Evolutionary conservation across 1,284 basidiomycete genomes (phyloP).

Genomic region (Moesziomyces aphidis): DNA sequence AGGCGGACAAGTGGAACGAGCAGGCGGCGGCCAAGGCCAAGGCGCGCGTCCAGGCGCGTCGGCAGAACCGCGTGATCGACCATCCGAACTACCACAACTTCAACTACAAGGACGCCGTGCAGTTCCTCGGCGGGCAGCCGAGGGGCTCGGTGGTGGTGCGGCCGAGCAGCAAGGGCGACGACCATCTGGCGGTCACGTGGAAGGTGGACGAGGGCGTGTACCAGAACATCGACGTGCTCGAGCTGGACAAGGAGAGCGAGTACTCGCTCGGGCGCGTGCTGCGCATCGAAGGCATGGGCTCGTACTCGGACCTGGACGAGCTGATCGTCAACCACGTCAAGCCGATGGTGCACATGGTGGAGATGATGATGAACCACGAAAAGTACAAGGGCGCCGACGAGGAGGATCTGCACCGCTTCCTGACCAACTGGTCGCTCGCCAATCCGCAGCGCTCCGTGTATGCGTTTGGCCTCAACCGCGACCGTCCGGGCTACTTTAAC

Average conservation of each 20-base stretch:
- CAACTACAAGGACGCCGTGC: constrained; percentile 89
- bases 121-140: constrained; percentile 87
- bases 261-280: constrained; percentile 79
- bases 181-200: constrained; percentile 98
- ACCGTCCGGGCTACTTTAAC: constrained; percentile 90
- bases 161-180: constrained; percentile 91
- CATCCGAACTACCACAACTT: constrained; percentile 99
- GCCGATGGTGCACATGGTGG: constrained; percentile 91
- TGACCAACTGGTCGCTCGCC: constrained; percentile 75
- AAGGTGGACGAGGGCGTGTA: constrained; percentile 97
- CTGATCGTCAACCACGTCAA: constrained; percentile 97
- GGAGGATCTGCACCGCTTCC: constrained; percentile 75
- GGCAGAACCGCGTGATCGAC: constrained; percentile 83
- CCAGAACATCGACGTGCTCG: constrained; percentile 96
- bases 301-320: constrained; percentile 94
- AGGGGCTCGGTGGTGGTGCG: constrained; percentile 82
- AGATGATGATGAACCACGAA: constrained; percentile 94
- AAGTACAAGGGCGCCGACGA: constrained; percentile 91
- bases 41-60: constrained; percentile 77
- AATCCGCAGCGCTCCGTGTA: constrained; percentile 96
- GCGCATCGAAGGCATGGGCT: constrained; percentile 79
- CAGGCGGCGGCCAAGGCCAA: constrained; percentile 83
- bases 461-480: constrained; percentile 91
- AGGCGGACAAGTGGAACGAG: constrained; percentile 78
- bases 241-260: constrained; percentile 78